Evolutionary conservation across 1,284 basidiomycete genomes (phyloP), one percentile per base, ranked within the genome.

Genomic region (Ustilago lituana): DNA sequence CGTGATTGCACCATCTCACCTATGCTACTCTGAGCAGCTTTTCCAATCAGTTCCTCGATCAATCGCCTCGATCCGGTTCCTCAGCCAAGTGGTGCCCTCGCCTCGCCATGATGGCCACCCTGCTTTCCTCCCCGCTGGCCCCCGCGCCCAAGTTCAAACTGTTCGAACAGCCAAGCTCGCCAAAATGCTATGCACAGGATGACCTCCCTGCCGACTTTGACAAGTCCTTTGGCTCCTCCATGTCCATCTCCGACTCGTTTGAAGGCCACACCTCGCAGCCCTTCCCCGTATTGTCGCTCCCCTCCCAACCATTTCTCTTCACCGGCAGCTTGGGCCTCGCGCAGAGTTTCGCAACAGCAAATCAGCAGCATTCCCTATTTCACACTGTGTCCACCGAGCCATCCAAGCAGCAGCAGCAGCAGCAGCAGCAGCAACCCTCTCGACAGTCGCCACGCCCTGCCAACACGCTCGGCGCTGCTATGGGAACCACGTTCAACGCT

Each of bases 221-320:
- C 66, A 71, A 65, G 26, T 80, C 78, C 4, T 81, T 81, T 26
- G 78, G 78, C 52, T 79, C 77, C n/a, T 78, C 76, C 32, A 80
- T 81, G 79, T 80, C 78, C 36, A 70, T 81, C 37, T 74, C 75
- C 7, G 71, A 72, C 17, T 80, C 77, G 5, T 49, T 78, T 19
- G 79, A 81, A 20, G 70, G 66, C 14, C 43, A 60, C 55, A 19
- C 45, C 3, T 44, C 69, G 11, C 59, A 47, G 20, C 24, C 35
- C 32, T 46, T 52, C 39, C 36, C 67, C 11, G 17, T 39, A 6
- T 27, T 57, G 14, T 6, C 49, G 11, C 32, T 47, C 4, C 48
- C 41, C 11, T 27, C 61, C 5, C 52, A 61, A 24, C 45, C 49
- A 27, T 52, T 50, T 33, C 53, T 47, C 39, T 58, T 66, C 45